These are phyloP conservation scores for Excoecaria agallocha DNA, from an alignment of 345 rosid genomes.

Conservation along the genomic window DNA sequence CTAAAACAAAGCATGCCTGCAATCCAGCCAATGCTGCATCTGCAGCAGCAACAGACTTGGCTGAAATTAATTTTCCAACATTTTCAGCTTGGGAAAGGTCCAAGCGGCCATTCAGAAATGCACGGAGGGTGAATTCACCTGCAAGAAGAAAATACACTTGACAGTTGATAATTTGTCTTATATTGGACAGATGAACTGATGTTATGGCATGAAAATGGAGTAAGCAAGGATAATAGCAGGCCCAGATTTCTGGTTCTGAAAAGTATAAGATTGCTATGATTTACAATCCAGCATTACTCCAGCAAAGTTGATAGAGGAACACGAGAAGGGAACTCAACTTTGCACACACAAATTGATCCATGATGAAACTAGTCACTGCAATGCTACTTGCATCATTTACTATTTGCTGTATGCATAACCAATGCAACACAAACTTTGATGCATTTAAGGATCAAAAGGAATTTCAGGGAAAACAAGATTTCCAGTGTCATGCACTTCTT, in stretches of 20 bases:
- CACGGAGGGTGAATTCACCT: constrained; percentile 98
- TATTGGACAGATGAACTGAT: not conserved
- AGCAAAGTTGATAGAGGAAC: not conserved
- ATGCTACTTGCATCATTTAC: not conserved
- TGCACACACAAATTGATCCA: not conserved
- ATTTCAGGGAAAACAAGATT: not conserved
- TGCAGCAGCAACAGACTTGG: constrained; percentile 85
- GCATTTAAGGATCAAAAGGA: not conserved
- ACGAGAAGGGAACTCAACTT: too few species aligned
- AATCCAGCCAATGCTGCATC: constrained; percentile 91
- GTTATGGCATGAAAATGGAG: not conserved
- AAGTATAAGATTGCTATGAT: not conserved
- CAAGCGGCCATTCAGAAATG: constrained; percentile 90
- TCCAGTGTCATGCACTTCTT: not conserved
- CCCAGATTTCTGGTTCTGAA: not conserved
- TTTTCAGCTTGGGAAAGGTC: constrained; percentile 95
- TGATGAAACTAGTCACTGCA: not conserved
- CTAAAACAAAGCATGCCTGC: constrained; percentile 50
- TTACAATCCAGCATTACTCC: not conserved
- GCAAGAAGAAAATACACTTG: constrained; percentile 5
- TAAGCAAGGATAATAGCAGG: not conserved
- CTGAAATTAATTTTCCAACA: constrained; percentile 69
- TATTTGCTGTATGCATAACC: not conserved
- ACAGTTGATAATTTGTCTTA: not conserved
- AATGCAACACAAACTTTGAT: not conserved